These are phyloP conservation scores for Carex parvula DNA, from an alignment of 176 grass and related monocot species.

Conservation along the genomic window DNA sequence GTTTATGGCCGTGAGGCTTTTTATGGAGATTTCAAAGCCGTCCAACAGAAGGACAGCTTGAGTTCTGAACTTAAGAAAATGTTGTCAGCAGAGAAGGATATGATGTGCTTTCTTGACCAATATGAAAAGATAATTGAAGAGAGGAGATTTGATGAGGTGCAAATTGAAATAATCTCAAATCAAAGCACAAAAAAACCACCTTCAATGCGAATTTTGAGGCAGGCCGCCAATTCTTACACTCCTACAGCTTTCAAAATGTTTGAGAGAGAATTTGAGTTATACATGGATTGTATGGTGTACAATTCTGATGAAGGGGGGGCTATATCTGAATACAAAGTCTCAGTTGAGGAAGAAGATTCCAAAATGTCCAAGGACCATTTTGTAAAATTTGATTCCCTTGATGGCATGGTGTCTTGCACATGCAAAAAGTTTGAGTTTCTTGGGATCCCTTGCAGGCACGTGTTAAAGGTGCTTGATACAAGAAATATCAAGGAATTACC, in stretches of 20 bases:
- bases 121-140: constrained; percentile 64
- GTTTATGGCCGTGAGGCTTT: constrained; percentile 66
- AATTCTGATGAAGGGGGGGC: constrained; percentile 56
- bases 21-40: constrained; percentile 82
- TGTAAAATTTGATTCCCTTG: constrained; percentile 78
- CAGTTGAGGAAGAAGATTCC: constrained; percentile 43
- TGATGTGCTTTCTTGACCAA: constrained; percentile 65
- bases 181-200: constrained; percentile 67
- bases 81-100: constrained; percentile 47
- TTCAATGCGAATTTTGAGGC: constrained; percentile 81
- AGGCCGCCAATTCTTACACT: constrained; percentile 78
- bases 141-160: constrained; percentile 53
- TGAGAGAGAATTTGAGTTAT: constrained; percentile 92
- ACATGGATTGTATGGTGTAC: constrained; percentile 93
- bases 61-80: constrained; percentile 56
- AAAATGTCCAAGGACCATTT: constrained; percentile 48
- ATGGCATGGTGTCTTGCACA: constrained; percentile 54
- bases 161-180: constrained; percentile 55
- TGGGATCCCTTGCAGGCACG: constrained; percentile 78
- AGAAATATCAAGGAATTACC: constrained; percentile 91
- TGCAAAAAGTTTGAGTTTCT: constrained; percentile 84
- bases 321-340: constrained; percentile 61
- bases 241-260: constrained; percentile 95
- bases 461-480: constrained; percentile 83
- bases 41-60: constrained; percentile 80